phyloP scores from a whole-genome alignment of 345 rosid species.

The Zanthoxylum bungeanum region DNA sequence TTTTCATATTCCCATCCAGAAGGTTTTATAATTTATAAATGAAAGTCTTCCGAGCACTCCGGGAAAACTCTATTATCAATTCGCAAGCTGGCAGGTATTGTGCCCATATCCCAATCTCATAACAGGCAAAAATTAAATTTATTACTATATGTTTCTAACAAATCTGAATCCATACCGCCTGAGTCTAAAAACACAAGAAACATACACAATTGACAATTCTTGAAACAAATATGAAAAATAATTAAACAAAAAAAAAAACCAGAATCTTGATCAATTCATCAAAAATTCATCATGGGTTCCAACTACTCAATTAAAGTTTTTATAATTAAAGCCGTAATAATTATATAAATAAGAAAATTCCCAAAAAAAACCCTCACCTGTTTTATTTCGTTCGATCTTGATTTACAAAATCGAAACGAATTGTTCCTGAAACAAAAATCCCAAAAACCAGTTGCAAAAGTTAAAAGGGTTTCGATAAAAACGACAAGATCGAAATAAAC shows the following conservation, averaged over 20 bases:
- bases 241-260: background rate
- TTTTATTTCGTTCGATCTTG: constrained; percentile 19
- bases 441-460: constrained; percentile 5
- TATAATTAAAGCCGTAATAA: background rate
- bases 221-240: background rate
- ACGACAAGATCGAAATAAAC: background rate
- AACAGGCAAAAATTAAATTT: background rate
- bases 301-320: background rate
- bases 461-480: background rate
- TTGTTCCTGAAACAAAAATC: constrained; percentile 8
- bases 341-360: background rate
- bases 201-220: background rate
- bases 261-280: background rate
- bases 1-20: background rate
- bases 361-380: constrained; percentile 5
- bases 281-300: background rate
- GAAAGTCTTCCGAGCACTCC: background rate
- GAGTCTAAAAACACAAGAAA: no score
- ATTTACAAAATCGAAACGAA: constrained; percentile 14
- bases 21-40: background rate
- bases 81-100: background rate
- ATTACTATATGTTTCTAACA: background rate
- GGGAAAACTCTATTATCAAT: background rate
- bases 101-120: background rate
- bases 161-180: background rate